Evolutionary conservation across 305 asterid species (phyloP).

Genomic region (Solanum hybrid): DNA sequence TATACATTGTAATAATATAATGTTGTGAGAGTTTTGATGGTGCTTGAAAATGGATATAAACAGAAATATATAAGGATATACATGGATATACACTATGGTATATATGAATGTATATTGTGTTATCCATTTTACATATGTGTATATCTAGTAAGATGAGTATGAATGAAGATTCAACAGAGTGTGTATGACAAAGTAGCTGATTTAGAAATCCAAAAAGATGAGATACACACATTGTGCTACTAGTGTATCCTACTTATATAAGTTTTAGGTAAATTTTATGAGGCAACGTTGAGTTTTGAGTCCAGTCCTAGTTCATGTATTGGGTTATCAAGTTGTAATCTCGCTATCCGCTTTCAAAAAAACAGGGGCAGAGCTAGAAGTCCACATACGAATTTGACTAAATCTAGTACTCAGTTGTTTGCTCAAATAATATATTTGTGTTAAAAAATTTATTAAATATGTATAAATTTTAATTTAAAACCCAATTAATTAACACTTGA

Average conservation of each 20-base stretch:
- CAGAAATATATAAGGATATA: background rate
- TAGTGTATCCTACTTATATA: background rate
- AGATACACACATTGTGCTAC: background rate
- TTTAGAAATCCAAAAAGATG: background rate
- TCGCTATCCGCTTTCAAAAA: too few relatives aligned
- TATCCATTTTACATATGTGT: background rate
- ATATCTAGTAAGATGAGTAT: background rate
- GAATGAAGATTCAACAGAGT: background rate
- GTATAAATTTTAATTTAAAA: too few relatives aligned
- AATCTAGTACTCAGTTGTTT: too few relatives aligned
- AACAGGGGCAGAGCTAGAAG: too few relatives aligned
- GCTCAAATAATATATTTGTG: too few relatives aligned
- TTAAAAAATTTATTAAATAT: too few relatives aligned
- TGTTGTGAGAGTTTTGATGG: too few relatives aligned
- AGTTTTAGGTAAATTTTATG: background rate
- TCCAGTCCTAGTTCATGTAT: background rate
- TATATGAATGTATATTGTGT: background rate
- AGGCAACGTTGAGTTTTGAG: background rate
- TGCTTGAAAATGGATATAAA: too few relatives aligned
- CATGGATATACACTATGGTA: background rate
- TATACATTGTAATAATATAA: too few relatives aligned
- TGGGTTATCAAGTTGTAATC: background rate
- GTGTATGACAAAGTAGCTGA: background rate
- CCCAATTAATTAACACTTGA: background rate
- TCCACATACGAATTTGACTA: too few relatives aligned